Percentiles rank a stretch among this genome's conserved stretches.
Conservation (phyloP, 2,329 filamentous ascomycete genomes). For the Fusarium scirpi region DNA sequence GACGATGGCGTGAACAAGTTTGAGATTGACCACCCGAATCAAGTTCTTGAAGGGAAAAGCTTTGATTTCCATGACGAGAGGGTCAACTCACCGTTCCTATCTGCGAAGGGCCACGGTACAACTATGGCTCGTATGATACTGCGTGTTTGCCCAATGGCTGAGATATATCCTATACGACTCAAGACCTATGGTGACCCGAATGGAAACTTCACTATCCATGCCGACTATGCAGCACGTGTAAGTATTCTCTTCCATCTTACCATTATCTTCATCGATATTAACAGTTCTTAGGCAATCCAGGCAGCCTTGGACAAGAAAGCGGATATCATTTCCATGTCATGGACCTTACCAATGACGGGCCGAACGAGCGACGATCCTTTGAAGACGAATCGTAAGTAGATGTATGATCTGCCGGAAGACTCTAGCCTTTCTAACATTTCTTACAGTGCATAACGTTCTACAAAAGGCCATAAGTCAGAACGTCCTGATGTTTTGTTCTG, state of each 20-base stretch:
- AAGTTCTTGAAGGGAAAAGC: not conserved
- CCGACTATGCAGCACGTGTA: not conserved
- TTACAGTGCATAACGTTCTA: not conserved
- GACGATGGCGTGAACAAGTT: constrained; percentile 11
- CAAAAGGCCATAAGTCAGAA: not conserved
- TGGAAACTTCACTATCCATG: not conserved
- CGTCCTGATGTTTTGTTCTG: not conserved
- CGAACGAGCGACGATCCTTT: not conserved
- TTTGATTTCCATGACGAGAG: constrained; percentile 3
- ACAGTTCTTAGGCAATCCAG: not conserved
- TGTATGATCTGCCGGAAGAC: fast-evolving
- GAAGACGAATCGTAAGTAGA: no score
- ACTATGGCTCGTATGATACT: not conserved
- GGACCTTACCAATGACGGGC: not conserved
- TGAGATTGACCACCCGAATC: not conserved
- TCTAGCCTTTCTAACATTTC: no score
- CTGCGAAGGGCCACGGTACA: not conserved
- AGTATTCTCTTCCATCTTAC: not conserved
- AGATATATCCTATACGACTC: not conserved
- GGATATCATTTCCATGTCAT: constrained; percentile 5
- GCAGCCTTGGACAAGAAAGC: not conserved
- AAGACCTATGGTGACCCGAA: not conserved
- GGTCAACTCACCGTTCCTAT: not conserved
- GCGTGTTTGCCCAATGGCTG: constrained; percentile 1
- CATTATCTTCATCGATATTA: fast-evolving